phyloP scores from a whole-genome alignment of 345 rosid genomes.

The Xanthoceras sorbifolium region DNA sequence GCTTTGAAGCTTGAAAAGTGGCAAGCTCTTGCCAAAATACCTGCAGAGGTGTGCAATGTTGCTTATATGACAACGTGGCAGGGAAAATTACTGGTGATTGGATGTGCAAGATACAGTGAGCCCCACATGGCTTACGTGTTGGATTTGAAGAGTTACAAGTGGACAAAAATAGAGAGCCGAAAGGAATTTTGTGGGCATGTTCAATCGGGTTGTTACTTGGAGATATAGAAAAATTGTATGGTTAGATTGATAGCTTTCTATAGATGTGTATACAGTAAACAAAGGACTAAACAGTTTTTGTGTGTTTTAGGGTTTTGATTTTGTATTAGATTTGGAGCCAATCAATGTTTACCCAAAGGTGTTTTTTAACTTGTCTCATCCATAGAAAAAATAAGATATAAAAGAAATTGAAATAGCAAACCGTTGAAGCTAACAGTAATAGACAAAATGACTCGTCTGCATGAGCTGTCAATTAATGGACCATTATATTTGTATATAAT shows the following conservation, averaged over 20 bases:
- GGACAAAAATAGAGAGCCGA: slow-evolving; percentile 47
- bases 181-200: slow-evolving; percentile 52
- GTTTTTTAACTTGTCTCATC: too few species aligned
- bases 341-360: not conserved
- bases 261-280: not conserved
- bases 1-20: slow-evolving; percentile 31
- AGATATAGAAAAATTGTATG: slow-evolving; percentile 33
- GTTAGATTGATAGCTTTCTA: not conserved
- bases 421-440: too few species aligned
- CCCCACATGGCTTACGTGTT: slow-evolving; percentile 36
- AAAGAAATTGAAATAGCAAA: too few species aligned
- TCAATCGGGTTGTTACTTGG: slow-evolving; percentile 63
- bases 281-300: too few species aligned
- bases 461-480: too few species aligned
- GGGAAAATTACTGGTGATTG: slow-evolving; percentile 61
- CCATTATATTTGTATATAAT: too few species aligned
- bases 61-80: slow-evolving; percentile 44
- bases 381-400: too few species aligned
- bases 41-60: slow-evolving; percentile 45
- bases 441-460: too few species aligned
- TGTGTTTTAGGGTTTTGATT: not conserved
- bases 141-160: slow-evolving; percentile 36
- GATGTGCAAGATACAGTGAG: slow-evolving; percentile 36
- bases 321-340: not conserved
- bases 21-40: slow-evolving; percentile 48